These are phyloP conservation scores for Prunella vulgaris DNA, from an alignment of 257 asterid species.

Conservation along the genomic window DNA sequence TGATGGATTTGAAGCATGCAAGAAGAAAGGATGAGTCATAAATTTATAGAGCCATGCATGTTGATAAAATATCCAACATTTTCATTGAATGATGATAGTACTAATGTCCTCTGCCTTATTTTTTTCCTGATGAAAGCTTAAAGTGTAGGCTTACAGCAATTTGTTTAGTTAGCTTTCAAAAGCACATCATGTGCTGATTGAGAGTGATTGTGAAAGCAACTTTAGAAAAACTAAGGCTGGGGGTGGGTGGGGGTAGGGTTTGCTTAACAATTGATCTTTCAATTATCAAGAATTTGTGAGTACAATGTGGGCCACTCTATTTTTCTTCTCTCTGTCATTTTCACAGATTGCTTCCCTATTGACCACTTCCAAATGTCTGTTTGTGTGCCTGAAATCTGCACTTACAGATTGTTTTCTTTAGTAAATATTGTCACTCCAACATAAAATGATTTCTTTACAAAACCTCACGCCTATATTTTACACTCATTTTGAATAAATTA, in stretches of 20 bases:
- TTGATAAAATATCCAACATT: constrained; percentile 23
- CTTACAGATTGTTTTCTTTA: constrained; percentile 9
- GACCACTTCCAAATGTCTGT: constrained; percentile 38
- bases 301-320: constrained; percentile 12
- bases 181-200: constrained; percentile 58
- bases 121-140: constrained; percentile 11
- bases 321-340: constrained; percentile 33
- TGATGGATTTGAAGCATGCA: constrained; percentile 28
- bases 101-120: constrained; percentile 23
- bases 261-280: constrained; percentile 33
- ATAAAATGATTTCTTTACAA: too few relatives aligned
- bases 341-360: constrained; percentile 35
- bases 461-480: too few relatives aligned
- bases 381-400: constrained; percentile 15
- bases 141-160: constrained; percentile 23
- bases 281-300: constrained; percentile 33
- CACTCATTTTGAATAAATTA: too few relatives aligned
- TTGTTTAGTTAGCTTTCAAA: constrained; percentile 29
- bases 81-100: constrained; percentile 29
- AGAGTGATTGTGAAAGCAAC: constrained; percentile 49
- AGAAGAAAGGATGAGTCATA: constrained; percentile 12
- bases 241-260: not conserved
- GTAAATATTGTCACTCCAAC: not conserved
- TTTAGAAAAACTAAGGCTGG: constrained; percentile 19
- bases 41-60: constrained; percentile 38